These are phyloP conservation scores for Dentipellis sp. DNA, from an alignment of 768 basidiomycete species.

Conservation along the genomic window DNA sequence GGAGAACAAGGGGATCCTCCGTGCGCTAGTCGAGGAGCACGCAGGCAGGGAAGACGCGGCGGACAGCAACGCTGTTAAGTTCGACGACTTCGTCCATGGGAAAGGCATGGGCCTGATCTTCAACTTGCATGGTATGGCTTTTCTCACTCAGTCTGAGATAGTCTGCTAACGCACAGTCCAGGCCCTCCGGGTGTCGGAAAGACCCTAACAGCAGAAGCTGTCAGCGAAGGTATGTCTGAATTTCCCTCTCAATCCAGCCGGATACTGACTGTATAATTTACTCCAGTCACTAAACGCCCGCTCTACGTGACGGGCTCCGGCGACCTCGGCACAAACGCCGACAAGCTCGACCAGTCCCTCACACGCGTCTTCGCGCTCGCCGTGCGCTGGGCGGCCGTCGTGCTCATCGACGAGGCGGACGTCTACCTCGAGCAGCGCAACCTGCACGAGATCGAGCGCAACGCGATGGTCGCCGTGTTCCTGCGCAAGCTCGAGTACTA, in stretches of 20 bases:
- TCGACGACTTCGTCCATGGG: not conserved
- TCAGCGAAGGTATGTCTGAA: not conserved
- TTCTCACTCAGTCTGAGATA: not conserved
- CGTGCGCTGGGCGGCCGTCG: slow-evolving; percentile 15
- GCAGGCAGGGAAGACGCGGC: not conserved
- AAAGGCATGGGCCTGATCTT: slow-evolving; percentile 1
- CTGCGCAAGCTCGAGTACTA: slow-evolving; percentile 19
- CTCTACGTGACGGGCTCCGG: not conserved
- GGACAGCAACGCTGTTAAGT: not conserved
- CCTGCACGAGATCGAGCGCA: slow-evolving; percentile 12
- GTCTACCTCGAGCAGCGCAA: slow-evolving; percentile 18
- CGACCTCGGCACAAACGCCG: slow-evolving; percentile 6
- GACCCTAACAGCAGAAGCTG: not conserved
- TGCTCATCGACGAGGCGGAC: slow-evolving; percentile 20
- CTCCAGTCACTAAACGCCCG: not conserved
- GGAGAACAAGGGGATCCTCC: not conserved
- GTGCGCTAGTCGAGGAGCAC: not conserved
- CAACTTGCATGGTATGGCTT: not conserved
- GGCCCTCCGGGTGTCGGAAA: not conserved
- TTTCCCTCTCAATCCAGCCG: no score
- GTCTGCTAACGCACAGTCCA: not conserved
- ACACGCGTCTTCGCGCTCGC: slow-evolving; percentile 17
- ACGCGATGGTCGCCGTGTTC: slow-evolving; percentile 18
- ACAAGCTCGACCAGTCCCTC: slow-evolving; percentile 9
- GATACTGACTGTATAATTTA: no score